Percentiles rank a stretch among this genome's conserved stretches.
Conservation (phyloP, 2,329 filamentous ascomycete species). For the Xylariaceae sp. region DNA sequence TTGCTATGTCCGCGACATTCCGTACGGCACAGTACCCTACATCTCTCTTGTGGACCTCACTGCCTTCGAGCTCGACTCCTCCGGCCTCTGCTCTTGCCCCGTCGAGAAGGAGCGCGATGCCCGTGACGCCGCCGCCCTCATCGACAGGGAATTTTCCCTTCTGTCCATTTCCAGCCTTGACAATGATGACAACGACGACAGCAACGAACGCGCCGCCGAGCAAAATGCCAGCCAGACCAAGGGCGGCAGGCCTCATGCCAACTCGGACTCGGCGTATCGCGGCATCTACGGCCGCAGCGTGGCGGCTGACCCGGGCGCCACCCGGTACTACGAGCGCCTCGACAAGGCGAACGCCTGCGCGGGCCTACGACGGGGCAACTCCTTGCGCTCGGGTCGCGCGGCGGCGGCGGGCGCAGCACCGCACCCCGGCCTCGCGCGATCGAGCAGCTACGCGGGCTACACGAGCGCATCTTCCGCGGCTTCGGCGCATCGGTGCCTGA, state of each 20-base stretch:
- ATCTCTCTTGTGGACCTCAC: conserved; percentile 19
- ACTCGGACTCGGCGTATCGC: conserved; percentile 12
- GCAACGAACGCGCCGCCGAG: conserved; percentile 3
- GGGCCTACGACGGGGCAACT: conserved; percentile 6
- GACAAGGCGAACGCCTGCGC: conserved; percentile 12
- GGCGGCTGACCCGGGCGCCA: conserved; percentile 6
- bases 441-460: conserved; percentile 4
- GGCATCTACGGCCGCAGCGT: conserved; percentile 1
- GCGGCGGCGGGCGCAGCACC: not conserved
- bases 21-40: conserved; percentile 19
- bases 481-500: conserved; percentile 1
- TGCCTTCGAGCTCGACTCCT: conserved; percentile 21
- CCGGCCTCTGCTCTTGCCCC: conserved; percentile 15
- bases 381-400: conserved; percentile 1
- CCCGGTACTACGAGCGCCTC: conserved; percentile 20
- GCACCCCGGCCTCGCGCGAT: conserved; percentile 6
- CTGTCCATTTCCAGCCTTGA: not conserved
- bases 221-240: conserved; percentile 6
- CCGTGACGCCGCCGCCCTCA: conserved; percentile 18
- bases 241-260: conserved; percentile 10
- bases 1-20: conserved; percentile 13
- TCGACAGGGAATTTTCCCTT: conserved; percentile 8
- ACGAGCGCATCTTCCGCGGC: conserved; percentile 4
- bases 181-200: not conserved
- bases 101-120: conserved; percentile 18